Evolutionary conservation across 495 filamentous ascomycete genomes (phyloP), one percentile per base, ranked within the genome.

Genomic region (Astrothelium macrocarpum): DNA sequence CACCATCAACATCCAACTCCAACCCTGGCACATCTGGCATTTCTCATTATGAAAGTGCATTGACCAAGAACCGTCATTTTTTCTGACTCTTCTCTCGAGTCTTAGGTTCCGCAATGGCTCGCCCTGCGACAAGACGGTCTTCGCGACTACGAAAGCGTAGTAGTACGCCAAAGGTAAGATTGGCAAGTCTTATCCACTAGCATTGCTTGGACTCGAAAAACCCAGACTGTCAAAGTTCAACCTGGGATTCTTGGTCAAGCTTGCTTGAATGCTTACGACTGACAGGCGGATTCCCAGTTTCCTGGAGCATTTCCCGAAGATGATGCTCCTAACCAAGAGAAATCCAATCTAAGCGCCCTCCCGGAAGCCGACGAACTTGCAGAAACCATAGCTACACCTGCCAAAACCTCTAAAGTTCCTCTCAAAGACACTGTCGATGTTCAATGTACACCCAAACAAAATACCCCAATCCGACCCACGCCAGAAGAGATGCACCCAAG

Each of bases 401-500:
- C 42, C 3, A 69, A 67, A 36, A 46, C 59, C 42, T 28, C 49
- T 56, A 56, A 12, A n/a, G 4, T 56, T 9, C 4, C 49, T 56
- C 49, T 56, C 25, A 56, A 56, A 9, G 46, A 59, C 16, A 43
- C 23, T 20, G 53, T 26, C 20, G 63, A 36, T 7, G n/a, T 34
- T 18, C 28, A 62, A 25, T 32, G 42, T 7, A 75, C 75, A 4
- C 75, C 75, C 11, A 70, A 67, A 60, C 66, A 69, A 42, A 62
- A 49, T 18, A 71, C 71, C 0, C 73, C 72, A 2, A 73, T 74
- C 61, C 64, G 68, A 53, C 74, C 75, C 9, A 31, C 61, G 14
- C 63, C 64, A 10, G 62, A 68, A 56, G 73, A 75, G 59, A 76
- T 76, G 72, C 75, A 78, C 58, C 74, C 75, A 5, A 46, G 66